A percentile compares a stretch with the other conserved stretches of the same genome.
phyloP scores from a whole-genome alignment of 371 early-diverging fungal species.

The Mortierella sp. region DNA sequence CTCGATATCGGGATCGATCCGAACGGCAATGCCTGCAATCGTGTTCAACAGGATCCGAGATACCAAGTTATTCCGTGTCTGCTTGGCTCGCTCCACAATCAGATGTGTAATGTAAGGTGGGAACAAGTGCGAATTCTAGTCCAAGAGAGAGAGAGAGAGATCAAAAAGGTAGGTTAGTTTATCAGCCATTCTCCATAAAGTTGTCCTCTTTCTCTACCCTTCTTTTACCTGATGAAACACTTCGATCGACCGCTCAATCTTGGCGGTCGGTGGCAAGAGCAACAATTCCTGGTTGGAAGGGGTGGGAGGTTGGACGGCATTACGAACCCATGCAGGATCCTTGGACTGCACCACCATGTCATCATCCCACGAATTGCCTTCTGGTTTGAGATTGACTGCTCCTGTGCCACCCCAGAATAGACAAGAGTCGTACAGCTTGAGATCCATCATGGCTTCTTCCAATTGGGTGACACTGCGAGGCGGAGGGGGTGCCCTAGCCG shows the following conservation, averaged over 20 bases:
- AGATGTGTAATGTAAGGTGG: conserved; percentile 39
- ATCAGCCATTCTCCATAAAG: too few relatives aligned
- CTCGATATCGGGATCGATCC: conserved; percentile 43
- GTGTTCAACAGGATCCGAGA: conserved; percentile 45
- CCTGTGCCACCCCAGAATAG: conserved; percentile 46
- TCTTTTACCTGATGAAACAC: conserved; percentile 28
- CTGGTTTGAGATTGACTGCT: conserved; percentile 45
- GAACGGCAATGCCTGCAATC: conserved; percentile 38
- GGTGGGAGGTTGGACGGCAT: conserved; percentile 22
- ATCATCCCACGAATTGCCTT: conserved; percentile 52
- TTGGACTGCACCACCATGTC: conserved; percentile 52
- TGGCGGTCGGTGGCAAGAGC: conserved; percentile 39
- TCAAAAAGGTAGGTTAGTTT: background rate
- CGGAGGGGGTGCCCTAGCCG: conserved; percentile 37
- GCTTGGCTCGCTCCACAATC: conserved; percentile 38
- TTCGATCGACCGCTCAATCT: conserved; percentile 38
- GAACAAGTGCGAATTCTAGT: conserved; percentile 37
- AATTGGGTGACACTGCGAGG: conserved; percentile 38
- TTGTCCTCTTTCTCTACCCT: too few relatives aligned
- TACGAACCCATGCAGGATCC: conserved; percentile 49
- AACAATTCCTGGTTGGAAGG: conserved; percentile 42
- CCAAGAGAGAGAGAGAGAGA: background rate
- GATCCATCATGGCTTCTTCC: conserved; percentile 46
- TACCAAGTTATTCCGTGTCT: conserved; percentile 29
- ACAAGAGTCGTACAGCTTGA: conserved; percentile 39